Conservation (phyloP, 495 filamentous ascomycete species). For the Penicilliopsis zonata region DNA sequence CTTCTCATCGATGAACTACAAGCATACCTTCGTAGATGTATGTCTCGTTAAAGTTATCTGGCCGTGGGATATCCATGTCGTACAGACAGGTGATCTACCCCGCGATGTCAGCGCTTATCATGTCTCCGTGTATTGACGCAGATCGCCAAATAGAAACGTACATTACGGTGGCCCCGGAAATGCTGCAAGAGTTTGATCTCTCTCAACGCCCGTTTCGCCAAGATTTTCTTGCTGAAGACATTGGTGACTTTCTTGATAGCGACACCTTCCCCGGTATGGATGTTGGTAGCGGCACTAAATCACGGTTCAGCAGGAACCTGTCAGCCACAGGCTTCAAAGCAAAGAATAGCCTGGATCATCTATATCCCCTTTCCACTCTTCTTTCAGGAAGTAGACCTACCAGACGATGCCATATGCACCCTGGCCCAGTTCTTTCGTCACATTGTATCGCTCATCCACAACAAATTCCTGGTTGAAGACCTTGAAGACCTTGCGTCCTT, state of each 20-base stretch:
- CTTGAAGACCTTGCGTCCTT: conserved; percentile 94
- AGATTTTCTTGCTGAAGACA: conserved; percentile 99
- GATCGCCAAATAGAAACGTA: conserved; percentile 20
- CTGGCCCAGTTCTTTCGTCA: conserved; percentile 96
- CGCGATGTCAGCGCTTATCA: conserved; percentile 14
- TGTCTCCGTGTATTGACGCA: background rate
- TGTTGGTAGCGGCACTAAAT: conserved; percentile 80
- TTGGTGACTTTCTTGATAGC: conserved; percentile 99
- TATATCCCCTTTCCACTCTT: background rate
- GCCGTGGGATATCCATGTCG: conserved; percentile 97
- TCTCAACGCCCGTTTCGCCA: conserved; percentile 91
- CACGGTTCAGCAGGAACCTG: conserved; percentile 1
- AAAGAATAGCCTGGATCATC: too few species aligned
- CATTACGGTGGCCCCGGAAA: conserved; percentile 79
- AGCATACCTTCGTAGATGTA: conserved; percentile 91
- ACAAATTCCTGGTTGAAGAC: conserved; percentile 99
- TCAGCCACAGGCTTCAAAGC: background rate
- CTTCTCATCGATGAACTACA: background rate
- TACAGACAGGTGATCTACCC: conserved; percentile 92
- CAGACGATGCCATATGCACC: conserved; percentile 98
- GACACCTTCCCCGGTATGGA: conserved; percentile 84
- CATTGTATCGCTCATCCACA: conserved; percentile 94
- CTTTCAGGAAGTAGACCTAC: too few species aligned
- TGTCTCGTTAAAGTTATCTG: conserved; percentile 97
- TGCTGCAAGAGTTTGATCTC: conserved; percentile 99